Evolutionary conservation across 2,329 filamentous ascomycete genomes (phyloP), one percentile per base, ranked within the genome.

Genomic region (Pseudogymnoascus sp.): DNA sequence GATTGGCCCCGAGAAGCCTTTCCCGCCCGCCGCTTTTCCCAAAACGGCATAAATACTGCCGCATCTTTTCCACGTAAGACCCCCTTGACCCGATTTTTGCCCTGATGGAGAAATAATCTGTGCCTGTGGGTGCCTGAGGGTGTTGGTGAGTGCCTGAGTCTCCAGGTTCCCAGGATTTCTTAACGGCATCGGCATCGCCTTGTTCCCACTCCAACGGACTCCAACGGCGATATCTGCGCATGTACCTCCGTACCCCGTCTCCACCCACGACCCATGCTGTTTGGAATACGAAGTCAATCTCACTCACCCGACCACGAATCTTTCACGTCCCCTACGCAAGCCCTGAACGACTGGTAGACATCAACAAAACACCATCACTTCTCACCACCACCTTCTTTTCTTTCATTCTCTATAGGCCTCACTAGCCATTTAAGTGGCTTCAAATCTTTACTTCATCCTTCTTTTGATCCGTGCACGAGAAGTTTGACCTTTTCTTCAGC

Each of bases 221-320:
- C n/a, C n/a, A n/a, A n/a, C n/a, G n/a, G n/a, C n/a, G n/a, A n/a
- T n/a, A n/a, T n/a, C n/a, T n/a, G n/a, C n/a, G n/a, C 47, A 33
- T 33, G 47, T 57, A 57, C n/a, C 47, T 19, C 10, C 11, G 47
- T 33, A 57, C 26, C 47, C 47, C 10, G 11, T 57, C 50, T 19
- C 50, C 50, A 57, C 50, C 17, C 10, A 33, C 10, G 26, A 57
- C 50, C 50, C 50, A 57, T 57, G 50, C 5, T 33, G 28, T 57
- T 57, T 57, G 50, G 50, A 57, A 57, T 57, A 57, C 50, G 50
- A 57, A 57, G 47, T 57, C 47, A 28, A 57, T 33, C 47, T 57
- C 50, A 57, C 50, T 21, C 50, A 21, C 28, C 28, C 50, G 28
- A 15, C 50, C 50, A 57, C 47, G 50, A 57, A 57, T 57, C 50